These are phyloP conservation scores for Ambrosiella xylebori DNA, from an alignment of 2,329 filamentous ascomycete species.

Conservation along the genomic window DNA sequence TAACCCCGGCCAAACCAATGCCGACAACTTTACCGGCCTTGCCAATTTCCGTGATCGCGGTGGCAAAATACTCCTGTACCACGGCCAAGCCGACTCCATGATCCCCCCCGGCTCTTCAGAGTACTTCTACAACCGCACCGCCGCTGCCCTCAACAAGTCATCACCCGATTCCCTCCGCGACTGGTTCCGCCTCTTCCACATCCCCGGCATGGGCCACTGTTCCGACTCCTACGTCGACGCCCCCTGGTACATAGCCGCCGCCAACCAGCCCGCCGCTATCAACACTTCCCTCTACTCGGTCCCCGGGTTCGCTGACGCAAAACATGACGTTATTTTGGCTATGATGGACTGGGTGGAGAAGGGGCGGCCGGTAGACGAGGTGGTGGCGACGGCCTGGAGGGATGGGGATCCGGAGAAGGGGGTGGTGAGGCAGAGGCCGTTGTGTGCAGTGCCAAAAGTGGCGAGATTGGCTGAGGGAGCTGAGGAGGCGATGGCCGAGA, in stretches of 20 bases:
- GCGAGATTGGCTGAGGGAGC: conserved; percentile 4
- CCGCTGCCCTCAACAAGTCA: conserved; percentile 22
- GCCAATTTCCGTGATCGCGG: conserved; percentile 22
- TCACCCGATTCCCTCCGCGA: conserved; percentile 21
- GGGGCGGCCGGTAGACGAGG: conserved; percentile 18
- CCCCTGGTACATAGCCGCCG: conserved; percentile 18
- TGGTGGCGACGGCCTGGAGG: conserved; percentile 23
- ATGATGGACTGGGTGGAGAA: conserved; percentile 24
- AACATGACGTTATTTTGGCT: conserved; percentile 23
- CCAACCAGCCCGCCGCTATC: conserved; percentile 26
- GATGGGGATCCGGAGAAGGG: conserved; percentile 18
- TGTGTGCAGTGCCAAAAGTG: conserved; percentile 26
- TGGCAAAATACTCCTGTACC: conserved; percentile 28
- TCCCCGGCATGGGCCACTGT: conserved; percentile 36
- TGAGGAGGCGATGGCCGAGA: conserved; percentile 6
- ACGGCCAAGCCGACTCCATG: conserved; percentile 24
- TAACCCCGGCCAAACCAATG: conserved; percentile 23
- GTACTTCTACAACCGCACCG: conserved; percentile 23
- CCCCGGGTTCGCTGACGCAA: conserved; percentile 21
- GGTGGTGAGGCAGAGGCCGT: conserved; percentile 26
- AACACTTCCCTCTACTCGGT: conserved; percentile 20
- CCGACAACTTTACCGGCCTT: conserved; percentile 22
- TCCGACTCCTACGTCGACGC: conserved; percentile 20
- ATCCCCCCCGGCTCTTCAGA: conserved; percentile 22
- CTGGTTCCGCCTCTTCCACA: conserved; percentile 32